phyloP scores from a whole-genome alignment of 139 green algal genomes.

The Edaphochlamys debaryana region DNA sequence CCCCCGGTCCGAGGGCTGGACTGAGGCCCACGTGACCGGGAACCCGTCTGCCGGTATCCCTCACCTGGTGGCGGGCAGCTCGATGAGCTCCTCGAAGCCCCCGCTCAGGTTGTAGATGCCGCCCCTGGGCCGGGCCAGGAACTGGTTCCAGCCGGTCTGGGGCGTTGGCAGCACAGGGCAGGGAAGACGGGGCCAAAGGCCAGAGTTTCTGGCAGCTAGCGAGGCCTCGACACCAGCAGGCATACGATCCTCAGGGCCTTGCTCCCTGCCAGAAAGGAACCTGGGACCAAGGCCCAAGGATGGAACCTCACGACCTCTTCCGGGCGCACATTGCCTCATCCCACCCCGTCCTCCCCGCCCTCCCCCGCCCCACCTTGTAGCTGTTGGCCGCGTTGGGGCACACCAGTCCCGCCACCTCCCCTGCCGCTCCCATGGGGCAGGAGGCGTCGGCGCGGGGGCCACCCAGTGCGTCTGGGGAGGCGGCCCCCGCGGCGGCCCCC shows the following conservation, averaged over 20 bases:
- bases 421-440: constrained; percentile 1
- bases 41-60: too few species aligned
- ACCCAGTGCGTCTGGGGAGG: not conserved
- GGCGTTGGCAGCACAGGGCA: too few species aligned
- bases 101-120: not conserved
- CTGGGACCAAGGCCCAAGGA: not conserved
- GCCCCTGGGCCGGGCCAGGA: not conserved
- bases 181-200: not conserved
- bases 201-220: not conserved
- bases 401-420: not conserved
- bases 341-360: not conserved
- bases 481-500: not conserved
- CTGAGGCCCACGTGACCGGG: too few species aligned
- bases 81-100: not conserved
- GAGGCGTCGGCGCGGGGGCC: not conserved
- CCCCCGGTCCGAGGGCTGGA: too few species aligned
- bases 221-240: too few species aligned
- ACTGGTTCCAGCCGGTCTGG: not conserved
- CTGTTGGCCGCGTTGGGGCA: constrained; percentile 29
- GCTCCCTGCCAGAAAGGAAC: too few species aligned
- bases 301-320: not conserved
- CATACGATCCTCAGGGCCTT: not conserved
- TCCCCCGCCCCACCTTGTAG: not conserved
- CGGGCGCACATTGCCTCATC: too few species aligned
- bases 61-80: constrained; percentile 9